These are phyloP conservation scores for Xylariomycetidae sp. DNA, from an alignment of 2,329 filamentous ascomycete genomes.

Conservation along the genomic window DNA sequence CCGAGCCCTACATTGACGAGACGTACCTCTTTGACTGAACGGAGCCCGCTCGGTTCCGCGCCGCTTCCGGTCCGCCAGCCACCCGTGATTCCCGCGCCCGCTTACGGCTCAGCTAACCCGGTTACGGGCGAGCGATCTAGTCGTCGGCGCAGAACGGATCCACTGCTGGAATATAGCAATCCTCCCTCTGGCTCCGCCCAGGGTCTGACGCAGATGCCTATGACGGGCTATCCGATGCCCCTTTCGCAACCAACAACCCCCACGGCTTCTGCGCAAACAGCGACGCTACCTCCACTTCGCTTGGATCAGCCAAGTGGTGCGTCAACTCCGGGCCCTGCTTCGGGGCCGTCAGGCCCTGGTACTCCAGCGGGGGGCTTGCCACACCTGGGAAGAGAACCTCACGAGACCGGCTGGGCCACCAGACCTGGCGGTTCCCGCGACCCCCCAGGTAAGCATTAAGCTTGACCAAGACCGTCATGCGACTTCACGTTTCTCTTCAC, in stretches of 20 bases:
- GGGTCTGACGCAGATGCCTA: slow-evolving; percentile 38
- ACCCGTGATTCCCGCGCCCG: slow-evolving; percentile 16
- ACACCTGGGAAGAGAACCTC: slow-evolving; percentile 18
- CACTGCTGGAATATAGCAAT: slow-evolving; percentile 38
- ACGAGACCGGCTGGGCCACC: slow-evolving; percentile 29
- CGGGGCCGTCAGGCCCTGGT: no score
- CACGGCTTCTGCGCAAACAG: slow-evolving; percentile 24
- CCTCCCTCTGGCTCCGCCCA: slow-evolving; percentile 34
- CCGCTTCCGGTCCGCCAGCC: slow-evolving; percentile 15
- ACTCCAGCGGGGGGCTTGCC: no score
- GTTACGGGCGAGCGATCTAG: slow-evolving; percentile 41
- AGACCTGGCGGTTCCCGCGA: no score
- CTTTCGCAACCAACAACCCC: slow-evolving; percentile 28
- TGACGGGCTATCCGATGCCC: slow-evolving; percentile 30
- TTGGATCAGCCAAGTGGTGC: no score
- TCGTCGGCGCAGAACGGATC: slow-evolving; percentile 44
- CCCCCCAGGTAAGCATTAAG: no score
- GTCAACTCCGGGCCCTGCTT: no score
- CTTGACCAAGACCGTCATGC: no score
- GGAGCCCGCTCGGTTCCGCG: slow-evolving; percentile 29
- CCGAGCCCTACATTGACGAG: slow-evolving; percentile 43
- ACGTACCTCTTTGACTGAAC: slow-evolving; percentile 32
- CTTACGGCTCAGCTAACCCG: slow-evolving; percentile 36
- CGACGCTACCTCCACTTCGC: slow-evolving; percentile 45
- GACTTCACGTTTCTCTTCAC: no score